A percentile compares a stretch with the other conserved stretches of the same genome.
phyloP scores from a whole-genome alignment of 2,329 filamentous ascomycete species.

The Basipetospora chlamydospora region DNA sequence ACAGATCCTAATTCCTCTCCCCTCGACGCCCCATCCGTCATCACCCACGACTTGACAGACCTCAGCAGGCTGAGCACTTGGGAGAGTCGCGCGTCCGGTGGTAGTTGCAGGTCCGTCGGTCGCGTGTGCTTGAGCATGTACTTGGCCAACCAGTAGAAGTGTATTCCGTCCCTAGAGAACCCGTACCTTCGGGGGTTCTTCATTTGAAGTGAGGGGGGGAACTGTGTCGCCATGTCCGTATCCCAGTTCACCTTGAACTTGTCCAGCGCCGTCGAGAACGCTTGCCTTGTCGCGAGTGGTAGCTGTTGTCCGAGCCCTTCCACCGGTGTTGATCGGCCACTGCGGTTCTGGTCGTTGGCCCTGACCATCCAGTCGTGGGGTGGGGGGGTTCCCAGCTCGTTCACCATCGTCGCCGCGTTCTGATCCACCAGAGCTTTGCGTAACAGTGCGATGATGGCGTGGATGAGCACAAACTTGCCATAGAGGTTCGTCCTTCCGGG shows the following conservation, averaged over 20 bases:
- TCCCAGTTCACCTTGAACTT: slow-evolving; percentile 65
- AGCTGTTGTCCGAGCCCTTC: slow-evolving; percentile 21
- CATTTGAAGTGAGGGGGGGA: slow-evolving; percentile 33
- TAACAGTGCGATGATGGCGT: slow-evolving; percentile 51
- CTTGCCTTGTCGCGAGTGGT: slow-evolving; percentile 30
- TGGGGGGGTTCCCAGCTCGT: slow-evolving; percentile 37
- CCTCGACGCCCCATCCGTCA: slow-evolving; percentile 46
- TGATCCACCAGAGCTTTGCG: slow-evolving; percentile 27
- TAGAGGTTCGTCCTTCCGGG: slow-evolving; percentile 55
- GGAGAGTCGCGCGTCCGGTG: slow-evolving; percentile 43
- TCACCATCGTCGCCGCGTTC: slow-evolving; percentile 16
- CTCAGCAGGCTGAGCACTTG: slow-evolving; percentile 48
- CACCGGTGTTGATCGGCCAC: slow-evolving; percentile 30
- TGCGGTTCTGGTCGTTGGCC: slow-evolving; percentile 24
- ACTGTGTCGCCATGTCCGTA: slow-evolving; percentile 52
- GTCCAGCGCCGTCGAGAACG: slow-evolving; percentile 42
- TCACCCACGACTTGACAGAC: slow-evolving; percentile 44
- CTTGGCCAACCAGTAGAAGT: slow-evolving; percentile 60
- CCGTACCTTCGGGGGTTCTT: slow-evolving; percentile 46
- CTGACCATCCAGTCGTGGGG: slow-evolving; percentile 42
- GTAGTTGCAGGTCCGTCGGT: slow-evolving; percentile 35
- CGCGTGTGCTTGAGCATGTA: slow-evolving; percentile 47
- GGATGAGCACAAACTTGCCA: slow-evolving; percentile 60
- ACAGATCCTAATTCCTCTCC: slow-evolving; percentile 56
- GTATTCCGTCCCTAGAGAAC: slow-evolving; percentile 56